phyloP scores from a whole-genome alignment of 106 monocot genomes.

The Allium fistulosum region DNA sequence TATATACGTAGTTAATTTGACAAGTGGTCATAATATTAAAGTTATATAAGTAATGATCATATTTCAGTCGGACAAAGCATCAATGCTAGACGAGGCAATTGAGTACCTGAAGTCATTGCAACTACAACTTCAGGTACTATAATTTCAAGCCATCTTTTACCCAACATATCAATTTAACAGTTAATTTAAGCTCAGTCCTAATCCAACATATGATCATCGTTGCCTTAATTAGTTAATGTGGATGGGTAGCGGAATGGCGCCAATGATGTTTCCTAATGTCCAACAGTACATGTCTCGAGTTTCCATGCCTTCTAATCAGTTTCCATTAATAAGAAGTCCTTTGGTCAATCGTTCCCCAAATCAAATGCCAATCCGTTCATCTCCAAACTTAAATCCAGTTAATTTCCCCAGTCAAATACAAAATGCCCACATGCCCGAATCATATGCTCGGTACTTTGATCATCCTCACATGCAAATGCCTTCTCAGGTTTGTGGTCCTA shows the following conservation, averaged over 20 bases:
- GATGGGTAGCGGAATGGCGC: constrained; percentile 58
- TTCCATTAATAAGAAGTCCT: constrained; percentile 23
- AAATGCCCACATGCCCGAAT: constrained; percentile 27
- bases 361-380: constrained; percentile 9
- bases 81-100: constrained; percentile 83
- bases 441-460: constrained; percentile 31
- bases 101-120: constrained; percentile 83
- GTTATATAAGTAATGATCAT: neutral
- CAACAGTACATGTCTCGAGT: constrained; percentile 32
- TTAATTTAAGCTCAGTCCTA: no score
- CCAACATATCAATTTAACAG: no score
- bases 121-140: constrained; percentile 69
- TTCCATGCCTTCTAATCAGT: constrained; percentile 20
- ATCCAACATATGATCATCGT: no score
- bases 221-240: constrained; percentile 33
- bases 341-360: constrained; percentile 7
- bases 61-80: constrained; percentile 76
- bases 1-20: neutral
- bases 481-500: constrained; percentile 24
- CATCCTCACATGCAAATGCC: constrained; percentile 44
- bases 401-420: constrained; percentile 42
- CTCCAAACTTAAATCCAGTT: constrained; percentile 15
- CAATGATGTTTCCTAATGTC: constrained; percentile 38
- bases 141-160: neutral
- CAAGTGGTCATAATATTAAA: neutral